Evolutionary conservation across 2,329 filamentous ascomycete genomes (phyloP).

Genomic region (Xylaria sp.): DNA sequence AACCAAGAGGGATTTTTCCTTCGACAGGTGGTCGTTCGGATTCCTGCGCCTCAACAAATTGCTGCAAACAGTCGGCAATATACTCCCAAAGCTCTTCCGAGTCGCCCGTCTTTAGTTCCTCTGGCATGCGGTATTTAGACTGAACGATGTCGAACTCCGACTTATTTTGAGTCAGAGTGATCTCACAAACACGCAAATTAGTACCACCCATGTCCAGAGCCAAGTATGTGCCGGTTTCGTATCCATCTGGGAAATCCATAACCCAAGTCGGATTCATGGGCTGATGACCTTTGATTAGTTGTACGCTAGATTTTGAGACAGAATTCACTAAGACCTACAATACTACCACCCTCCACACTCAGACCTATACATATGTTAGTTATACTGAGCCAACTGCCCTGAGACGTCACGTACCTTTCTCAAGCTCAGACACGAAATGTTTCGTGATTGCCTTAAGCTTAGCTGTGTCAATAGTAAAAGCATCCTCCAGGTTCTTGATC

Average conservation of each 20-base stretch:
- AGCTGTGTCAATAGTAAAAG: constrained; percentile 79
- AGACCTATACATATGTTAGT: constrained; percentile 65
- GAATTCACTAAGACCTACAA: constrained; percentile 68
- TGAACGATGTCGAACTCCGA: constrained; percentile 95
- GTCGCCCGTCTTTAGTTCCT: constrained; percentile 87
- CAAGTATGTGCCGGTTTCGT: constrained; percentile 87
- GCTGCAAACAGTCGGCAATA: constrained; percentile 89
- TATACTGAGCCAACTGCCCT: neutral
- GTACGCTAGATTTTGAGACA: neutral
- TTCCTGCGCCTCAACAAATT: constrained; percentile 90
- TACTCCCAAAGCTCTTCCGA: constrained; percentile 94
- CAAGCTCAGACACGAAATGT: constrained; percentile 88
- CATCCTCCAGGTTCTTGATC: constrained; percentile 83
- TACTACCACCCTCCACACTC: constrained; percentile 87
- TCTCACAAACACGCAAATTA: constrained; percentile 93
- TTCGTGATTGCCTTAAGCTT: constrained; percentile 91
- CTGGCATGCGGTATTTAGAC: constrained; percentile 94
- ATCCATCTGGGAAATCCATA: constrained; percentile 85
- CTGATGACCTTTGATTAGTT: constrained; percentile 56
- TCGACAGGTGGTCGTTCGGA: constrained; percentile 67
- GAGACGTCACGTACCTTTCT: constrained; percentile 70
- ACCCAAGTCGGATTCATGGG: constrained; percentile 99
- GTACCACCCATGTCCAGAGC: constrained; percentile 97
- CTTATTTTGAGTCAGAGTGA: constrained; percentile 85
- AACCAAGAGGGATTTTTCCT: constrained; percentile 80